A percentile compares a stretch with the other conserved stretches of the same genome.
Conservation (phyloP, 225 moss, liverwort and hornwort genomes). For the Bryum argenteum region DNA sequence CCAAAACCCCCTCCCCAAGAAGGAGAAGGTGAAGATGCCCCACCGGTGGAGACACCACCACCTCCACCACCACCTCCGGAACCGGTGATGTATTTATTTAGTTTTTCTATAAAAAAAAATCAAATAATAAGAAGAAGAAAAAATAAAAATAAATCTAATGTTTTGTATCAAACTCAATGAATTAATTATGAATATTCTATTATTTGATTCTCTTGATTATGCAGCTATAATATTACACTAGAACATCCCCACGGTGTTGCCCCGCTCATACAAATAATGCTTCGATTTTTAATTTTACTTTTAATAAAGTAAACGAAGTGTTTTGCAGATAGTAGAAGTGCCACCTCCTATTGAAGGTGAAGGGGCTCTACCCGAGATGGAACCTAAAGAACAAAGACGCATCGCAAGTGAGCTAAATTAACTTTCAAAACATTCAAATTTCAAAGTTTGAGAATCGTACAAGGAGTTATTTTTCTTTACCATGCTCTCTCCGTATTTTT, state of each 20-base stretch:
- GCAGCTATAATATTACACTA: too few species aligned
- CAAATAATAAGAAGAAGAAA: too few species aligned
- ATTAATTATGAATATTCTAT: too few species aligned
- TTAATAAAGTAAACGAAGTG: background rate
- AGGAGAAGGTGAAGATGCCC: background rate
- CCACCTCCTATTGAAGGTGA: background rate
- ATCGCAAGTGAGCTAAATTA: conserved; percentile 31
- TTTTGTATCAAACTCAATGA: too few species aligned
- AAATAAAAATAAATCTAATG: too few species aligned
- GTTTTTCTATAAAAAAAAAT: too few species aligned
- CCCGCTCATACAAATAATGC: too few species aligned
- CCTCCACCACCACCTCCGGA: fast-evolving
- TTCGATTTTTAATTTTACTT: background rate
- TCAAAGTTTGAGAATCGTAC: background rate
- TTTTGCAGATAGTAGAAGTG: background rate
- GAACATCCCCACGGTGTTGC: too few species aligned
- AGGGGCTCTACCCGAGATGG: background rate
- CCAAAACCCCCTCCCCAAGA: conserved; percentile 1
- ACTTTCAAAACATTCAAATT: background rate
- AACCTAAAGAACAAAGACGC: conserved; percentile 18
- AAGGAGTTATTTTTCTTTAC: too few species aligned
- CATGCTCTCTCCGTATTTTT: too few species aligned
- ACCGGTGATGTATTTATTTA: background rate
- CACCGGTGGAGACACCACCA: fast-evolving
- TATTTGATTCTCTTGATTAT: too few species aligned